A percentile compares a stretch with the other conserved stretches of the same genome.
These are phyloP conservation scores for Russula ochroleuca DNA, from an alignment of 768 basidiomycete species.

Conservation along the genomic window DNA sequence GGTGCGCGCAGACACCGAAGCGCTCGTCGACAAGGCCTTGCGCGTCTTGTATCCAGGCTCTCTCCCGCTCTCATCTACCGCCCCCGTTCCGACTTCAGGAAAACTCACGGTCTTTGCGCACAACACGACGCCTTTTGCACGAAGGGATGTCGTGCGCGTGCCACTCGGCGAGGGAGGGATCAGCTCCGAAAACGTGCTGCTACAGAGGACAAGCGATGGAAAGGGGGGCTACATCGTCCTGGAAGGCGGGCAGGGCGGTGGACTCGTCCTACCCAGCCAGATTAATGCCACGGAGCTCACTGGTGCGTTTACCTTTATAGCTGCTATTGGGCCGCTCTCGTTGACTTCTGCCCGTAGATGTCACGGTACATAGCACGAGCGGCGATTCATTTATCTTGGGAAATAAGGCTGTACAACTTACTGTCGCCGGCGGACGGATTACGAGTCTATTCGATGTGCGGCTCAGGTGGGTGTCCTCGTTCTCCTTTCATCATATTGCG, in stretches of 20 bases:
- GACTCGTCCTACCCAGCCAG: constrained; percentile 30
- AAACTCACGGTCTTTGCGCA: constrained; percentile 55
- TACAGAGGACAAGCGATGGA: constrained; percentile 65
- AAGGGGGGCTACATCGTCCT: constrained; percentile 68
- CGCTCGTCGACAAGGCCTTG: constrained; percentile 74
- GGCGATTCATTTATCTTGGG: constrained; percentile 67
- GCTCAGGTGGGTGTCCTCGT: constrained; percentile 49
- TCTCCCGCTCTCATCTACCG: constrained; percentile 29
- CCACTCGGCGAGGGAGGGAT: constrained; percentile 47
- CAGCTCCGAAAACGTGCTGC: constrained; percentile 45
- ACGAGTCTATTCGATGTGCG: constrained; percentile 78
- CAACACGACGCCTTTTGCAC: constrained; percentile 79
- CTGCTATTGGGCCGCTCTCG: background rate
- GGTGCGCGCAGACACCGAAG: constrained; percentile 60
- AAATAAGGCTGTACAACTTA: constrained; percentile 70
- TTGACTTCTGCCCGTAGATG: constrained; percentile 40
- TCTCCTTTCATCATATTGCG: background rate
- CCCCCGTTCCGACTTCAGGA: constrained; percentile 31
- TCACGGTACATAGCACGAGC: constrained; percentile 56
- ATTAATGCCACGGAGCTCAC: background rate
- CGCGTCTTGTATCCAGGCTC: constrained; percentile 59
- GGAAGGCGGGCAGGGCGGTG: constrained; percentile 43
- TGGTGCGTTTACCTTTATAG: constrained; percentile 6
- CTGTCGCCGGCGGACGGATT: constrained; percentile 78
- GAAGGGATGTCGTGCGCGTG: constrained; percentile 73